These are phyloP conservation scores for Fusarium continuum DNA, from an alignment of 2,329 filamentous ascomycete species.

Conservation along the genomic window DNA sequence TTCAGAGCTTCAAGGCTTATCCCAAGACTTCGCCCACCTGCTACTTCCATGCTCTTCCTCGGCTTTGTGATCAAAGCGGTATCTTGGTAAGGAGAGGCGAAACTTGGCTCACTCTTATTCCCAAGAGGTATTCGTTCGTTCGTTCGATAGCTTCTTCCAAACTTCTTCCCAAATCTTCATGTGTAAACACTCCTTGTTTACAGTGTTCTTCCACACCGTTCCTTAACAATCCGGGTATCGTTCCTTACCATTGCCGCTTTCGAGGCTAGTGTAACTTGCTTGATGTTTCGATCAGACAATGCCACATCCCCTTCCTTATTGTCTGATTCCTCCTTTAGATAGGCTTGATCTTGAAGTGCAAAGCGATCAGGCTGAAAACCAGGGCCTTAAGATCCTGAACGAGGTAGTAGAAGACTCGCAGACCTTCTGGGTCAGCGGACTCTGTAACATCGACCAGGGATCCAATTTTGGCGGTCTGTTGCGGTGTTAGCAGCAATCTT, in stretches of 20 bases:
- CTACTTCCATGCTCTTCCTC: neutral
- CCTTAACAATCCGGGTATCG: conserved; percentile 33
- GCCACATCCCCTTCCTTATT: conserved; percentile 7
- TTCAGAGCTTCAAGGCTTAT: neutral
- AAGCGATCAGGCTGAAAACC: conserved; percentile 93
- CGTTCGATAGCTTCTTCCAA: neutral
- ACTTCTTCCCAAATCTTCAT: conserved; percentile 2
- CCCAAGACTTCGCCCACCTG: neutral
- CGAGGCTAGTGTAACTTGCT: neutral
- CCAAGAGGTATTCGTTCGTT: neutral
- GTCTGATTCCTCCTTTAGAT: conserved; percentile 58
- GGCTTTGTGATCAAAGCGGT: neutral
- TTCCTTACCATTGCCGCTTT: conserved; percentile 3
- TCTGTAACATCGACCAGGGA: conserved; percentile 97
- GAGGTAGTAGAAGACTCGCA: conserved; percentile 98
- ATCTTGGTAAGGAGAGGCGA: neutral
- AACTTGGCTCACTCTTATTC: neutral
- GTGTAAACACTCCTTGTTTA: conserved; percentile 1
- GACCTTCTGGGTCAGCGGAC: conserved; percentile 92
- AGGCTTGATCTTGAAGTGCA: conserved; percentile 96
- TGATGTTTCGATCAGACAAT: neutral
- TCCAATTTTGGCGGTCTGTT: conserved; percentile 95
- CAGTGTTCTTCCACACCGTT: conserved; percentile 13
- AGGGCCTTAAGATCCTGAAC: conserved; percentile 97
- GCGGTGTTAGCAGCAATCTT: conserved; percentile 20